Base-by-base conservation (phyloP, 1,284 basidiomycete species). In the Lignosus rhinocerotis region DNA sequence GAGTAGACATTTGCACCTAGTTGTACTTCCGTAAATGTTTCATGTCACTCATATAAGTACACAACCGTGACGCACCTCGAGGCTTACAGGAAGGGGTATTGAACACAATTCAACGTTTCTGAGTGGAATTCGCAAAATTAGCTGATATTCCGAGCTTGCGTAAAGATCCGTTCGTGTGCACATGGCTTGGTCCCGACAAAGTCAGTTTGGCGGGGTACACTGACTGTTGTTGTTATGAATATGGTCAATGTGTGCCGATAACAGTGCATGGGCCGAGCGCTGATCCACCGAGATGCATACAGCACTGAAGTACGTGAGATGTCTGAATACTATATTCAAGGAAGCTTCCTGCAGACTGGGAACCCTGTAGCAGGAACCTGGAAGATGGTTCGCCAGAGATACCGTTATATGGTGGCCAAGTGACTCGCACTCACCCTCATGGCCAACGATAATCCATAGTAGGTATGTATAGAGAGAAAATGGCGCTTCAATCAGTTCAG, bases 221-320 rank as follows among this genome's bases (percentile, higher is more conserved):
- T 5, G 25, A 36, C 36, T 55, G 36, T 38, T 55, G 34, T 55
- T 55, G 53, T 55, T 34, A 16, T 55, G 36, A 25, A 53, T 45
- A 19, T 45, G 50, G 50, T 43, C n/a, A 53, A 44, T 10, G 10
- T 31, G 52, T 14, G 21, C 52, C 34, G 21, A n/a, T 11, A 36
- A 31, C 25, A 25, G 25, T 12, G 41, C 16, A 33, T 43, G 39
- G 11, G 34, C 7, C 19, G 3, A 42, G 38, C 50, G 38, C 38
- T 42, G 30, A 32, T 43, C 12, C 8, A 30, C 11, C 38, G 3
- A 47, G 31, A 47, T 34, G 46, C 46, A 32, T 32, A 8, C 30
- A 32, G 17, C 31, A 12, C 46, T 17, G n/a, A 16, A 33, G 46
- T 33, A 34, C 46, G n/a, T 17, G 39, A 42, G 39, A 42, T n/a